Base-by-base conservation (phyloP, 768 basidiomycete species). In the Pleurotus djamor region DNA sequence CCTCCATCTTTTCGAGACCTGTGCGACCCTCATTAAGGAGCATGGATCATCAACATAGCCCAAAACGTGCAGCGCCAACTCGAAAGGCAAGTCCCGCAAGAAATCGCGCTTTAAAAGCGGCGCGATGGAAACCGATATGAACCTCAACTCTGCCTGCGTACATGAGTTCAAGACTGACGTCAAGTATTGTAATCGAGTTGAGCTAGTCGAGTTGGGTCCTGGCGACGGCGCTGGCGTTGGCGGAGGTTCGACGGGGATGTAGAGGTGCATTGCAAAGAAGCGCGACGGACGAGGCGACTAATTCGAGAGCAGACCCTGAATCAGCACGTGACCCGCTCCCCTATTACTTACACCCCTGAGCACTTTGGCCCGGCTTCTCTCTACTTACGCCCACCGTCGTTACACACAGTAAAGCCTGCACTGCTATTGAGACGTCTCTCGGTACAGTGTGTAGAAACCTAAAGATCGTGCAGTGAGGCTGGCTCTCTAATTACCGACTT, bases 1-100 rank as follows among this genome's bases (percentile, higher is more conserved):
- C 12, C 79, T 73, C 96, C 96, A 98, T 51, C 79, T 78, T 56
- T 77, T 75, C 64, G 87, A 89, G 33, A 96, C 95, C 36, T 82
- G 79, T 43, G 82, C 77, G 0, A 89, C 89, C 9, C 91, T 76
- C 0, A 85, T 77, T 8, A 97, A 84, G 0, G 89, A 87, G 45
- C 75, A 74, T 0, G 91, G 87, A 48, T 93, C 88, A 58, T 93
- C 85, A 45, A 96, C 77, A 69, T 87, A 95, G 58, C 79, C 72
- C 37, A 97, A 78, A 57, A 95, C 82, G 65, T 93, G 83, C 17
- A 94, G 70, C 0, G 85, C 82, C 12, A 97, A 76, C 72, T 97
- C 94, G 13, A 80, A 71, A 4, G 87, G 87, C 14, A 88, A 72
- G 41, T 85, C 83, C 8, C 73, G 67, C 47, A 84, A 68, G 60